Base-by-base conservation (phyloP, 2,329 filamentous ascomycete species). In the Neofusicoccum ribis region DNA sequence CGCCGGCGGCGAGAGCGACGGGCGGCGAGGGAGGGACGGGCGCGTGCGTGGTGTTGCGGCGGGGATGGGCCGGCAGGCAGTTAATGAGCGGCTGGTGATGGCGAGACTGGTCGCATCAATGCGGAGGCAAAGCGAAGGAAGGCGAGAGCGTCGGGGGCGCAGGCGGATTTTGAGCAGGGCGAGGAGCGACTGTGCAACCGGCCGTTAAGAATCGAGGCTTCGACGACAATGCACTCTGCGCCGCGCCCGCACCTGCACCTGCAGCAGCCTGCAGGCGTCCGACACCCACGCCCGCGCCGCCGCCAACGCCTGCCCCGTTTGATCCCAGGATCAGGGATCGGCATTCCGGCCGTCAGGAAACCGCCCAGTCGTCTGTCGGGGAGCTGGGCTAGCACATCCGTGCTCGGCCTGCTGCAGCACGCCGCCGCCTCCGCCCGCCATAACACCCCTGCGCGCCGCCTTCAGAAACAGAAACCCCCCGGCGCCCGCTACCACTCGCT, bases 301-400 rank as follows among this genome's bases (percentile, higher is more conserved):
- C 56, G 41, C 41, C 41, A 60, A 47, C 56, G 27, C 56, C 56
- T 47, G 56, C 56, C 56, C 56, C 56, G 56, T 60, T 58, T 60
- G 36, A 43, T 43, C 56, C 56, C 47, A 60, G 56, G 56, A 60
- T 60, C 56, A 60, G 56, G 56, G 56, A 60, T 60, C 56, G 27
- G 56, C 56, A 47, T 60, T 60, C 56, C 56, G 56, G 44, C 41
- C 34, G 56, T 36, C 27, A 60, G 56, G 56, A 60, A 46, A 46
- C 27, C 17, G 56, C 56, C 44, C 36, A 60, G 17, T 60, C 56
- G 56, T 47, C 9, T 60, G 56, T 60, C 56, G 56, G 56, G 56
- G 56, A 60, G 56, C 43, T 36, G 43, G 20, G 56, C 56, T 47
- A 60, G 56, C 43, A 36, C 56, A 60, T 47, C 56, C 56, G 56